A percentile compares a stretch with the other conserved stretches of the same genome.
These are phyloP conservation scores for Beauveria pseudobassiana DNA, from an alignment of 2,329 filamentous ascomycete species.

Conservation along the genomic window DNA sequence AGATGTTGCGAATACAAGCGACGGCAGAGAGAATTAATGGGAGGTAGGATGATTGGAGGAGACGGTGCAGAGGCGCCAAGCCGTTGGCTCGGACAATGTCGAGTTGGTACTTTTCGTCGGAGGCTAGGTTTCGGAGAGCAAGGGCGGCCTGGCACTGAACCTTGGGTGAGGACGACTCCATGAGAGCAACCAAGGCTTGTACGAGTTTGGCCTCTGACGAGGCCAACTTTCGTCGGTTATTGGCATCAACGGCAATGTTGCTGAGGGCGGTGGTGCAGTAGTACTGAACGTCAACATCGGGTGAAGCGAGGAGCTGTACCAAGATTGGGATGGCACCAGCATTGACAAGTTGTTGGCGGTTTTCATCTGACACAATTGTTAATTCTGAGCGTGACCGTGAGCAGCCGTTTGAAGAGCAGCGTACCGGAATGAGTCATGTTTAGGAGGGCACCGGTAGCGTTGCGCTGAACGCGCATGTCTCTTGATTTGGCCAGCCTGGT, in stretches of 20 bases:
- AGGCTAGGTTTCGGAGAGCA: constrained; percentile 88
- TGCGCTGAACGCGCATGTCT: constrained; percentile 96
- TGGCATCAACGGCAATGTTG: constrained; percentile 93
- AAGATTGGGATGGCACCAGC: constrained; percentile 97
- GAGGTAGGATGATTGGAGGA: constrained; percentile 91
- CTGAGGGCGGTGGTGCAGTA: constrained; percentile 98
- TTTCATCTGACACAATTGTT: constrained; percentile 62
- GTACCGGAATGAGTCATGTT: constrained; percentile 99
- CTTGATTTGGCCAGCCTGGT: constrained; percentile 92
- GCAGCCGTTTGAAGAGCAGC: constrained; percentile 18
- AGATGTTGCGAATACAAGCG: constrained; percentile 97
- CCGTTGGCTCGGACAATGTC: constrained; percentile 91
- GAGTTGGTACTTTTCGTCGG: constrained; percentile 96
- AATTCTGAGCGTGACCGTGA: constrained; percentile 12
- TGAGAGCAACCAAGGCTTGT: constrained; percentile 87
- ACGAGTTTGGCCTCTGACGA: constrained; percentile 87
- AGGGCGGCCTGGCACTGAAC: constrained; percentile 96
- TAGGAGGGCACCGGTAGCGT: constrained; percentile 88
- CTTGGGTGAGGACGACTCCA: constrained; percentile 96
- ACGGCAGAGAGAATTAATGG: constrained; percentile 94
- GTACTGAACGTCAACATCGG: constrained; percentile 96
- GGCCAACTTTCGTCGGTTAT: constrained; percentile 84
- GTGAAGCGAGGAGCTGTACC: constrained; percentile 85
- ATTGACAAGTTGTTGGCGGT: constrained; percentile 93
- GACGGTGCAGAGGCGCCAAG: constrained; percentile 73